Percentiles rank a stretch among this genome's conserved stretches.
phyloP scores from a whole-genome alignment of 148 eudicot genomes.

The Camellia lanceoleosa region DNA sequence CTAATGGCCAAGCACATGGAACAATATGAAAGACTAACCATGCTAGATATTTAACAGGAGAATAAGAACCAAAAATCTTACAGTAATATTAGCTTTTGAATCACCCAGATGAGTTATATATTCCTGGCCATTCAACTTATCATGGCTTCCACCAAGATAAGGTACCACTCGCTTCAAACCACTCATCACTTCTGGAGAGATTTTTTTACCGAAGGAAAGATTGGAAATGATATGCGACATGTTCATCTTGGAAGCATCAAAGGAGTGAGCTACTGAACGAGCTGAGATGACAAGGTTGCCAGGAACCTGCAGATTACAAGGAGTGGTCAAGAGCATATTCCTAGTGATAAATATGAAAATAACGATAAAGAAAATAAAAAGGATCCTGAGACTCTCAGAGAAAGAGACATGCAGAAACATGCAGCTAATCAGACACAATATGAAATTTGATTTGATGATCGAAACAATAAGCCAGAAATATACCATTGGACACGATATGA shows the following conservation, averaged over 20 bases:
- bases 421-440: too few species aligned
- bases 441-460: too few species aligned
- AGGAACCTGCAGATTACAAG: conserved; percentile 62
- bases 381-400: not conserved
- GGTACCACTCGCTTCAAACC: conserved; percentile 71
- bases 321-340: not conserved
- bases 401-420: not conserved
- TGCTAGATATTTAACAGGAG: not conserved
- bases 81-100: conserved; percentile 76
- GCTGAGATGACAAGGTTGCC: conserved; percentile 90
- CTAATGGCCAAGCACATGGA: conserved; percentile 1
- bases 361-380: not conserved
- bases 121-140: conserved; percentile 58
- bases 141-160: conserved; percentile 76
- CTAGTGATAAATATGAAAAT: not conserved
- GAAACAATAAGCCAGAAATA: too few species aligned
- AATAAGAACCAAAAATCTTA: conserved; percentile 36
- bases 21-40: not conserved
- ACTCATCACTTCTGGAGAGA: conserved; percentile 54
- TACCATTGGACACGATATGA: not conserved
- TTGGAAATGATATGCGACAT: conserved; percentile 76
- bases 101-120: conserved; percentile 55
- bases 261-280: conserved; percentile 89
- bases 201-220: conserved; percentile 73
- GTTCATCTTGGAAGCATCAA: conserved; percentile 92